Percentiles rank a stretch among this genome's conserved stretches.
phyloP scores from a whole-genome alignment of 129 eudicot species.

The Kitagawia praeruptora region DNA sequence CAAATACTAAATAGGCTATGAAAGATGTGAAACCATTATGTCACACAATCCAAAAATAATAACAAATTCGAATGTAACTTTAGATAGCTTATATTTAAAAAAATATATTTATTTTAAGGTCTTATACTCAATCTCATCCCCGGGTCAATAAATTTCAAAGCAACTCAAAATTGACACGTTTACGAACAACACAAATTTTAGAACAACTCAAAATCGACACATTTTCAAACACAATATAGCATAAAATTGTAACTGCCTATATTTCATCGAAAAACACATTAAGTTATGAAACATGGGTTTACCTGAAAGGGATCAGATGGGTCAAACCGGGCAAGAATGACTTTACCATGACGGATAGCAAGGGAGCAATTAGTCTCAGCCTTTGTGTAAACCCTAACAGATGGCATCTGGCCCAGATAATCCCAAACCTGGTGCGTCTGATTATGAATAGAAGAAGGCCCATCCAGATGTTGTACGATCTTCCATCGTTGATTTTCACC shows the following conservation, averaged over 20 bases:
- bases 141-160: too few relatives aligned
- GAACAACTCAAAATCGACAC: too few relatives aligned
- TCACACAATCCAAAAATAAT: background rate
- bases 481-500: constrained; percentile 90
- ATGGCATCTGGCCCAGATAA: constrained; percentile 27
- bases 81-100: too few relatives aligned
- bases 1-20: background rate
- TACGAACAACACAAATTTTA: too few relatives aligned
- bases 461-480: constrained; percentile 19
- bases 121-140: too few relatives aligned
- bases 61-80: too few relatives aligned
- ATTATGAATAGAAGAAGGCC: constrained; percentile 14
- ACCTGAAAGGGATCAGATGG: constrained; percentile 59
- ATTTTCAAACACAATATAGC: too few relatives aligned
- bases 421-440: constrained; percentile 22
- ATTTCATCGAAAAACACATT: background rate
- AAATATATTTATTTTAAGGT: too few relatives aligned
- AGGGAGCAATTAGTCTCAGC: constrained; percentile 51
- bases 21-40: background rate
- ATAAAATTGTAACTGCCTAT: too few relatives aligned
- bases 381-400: constrained; percentile 51
- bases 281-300: background rate
- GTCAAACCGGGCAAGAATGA: constrained; percentile 45
- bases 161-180: too few relatives aligned
- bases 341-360: constrained; percentile 47